A percentile compares a stretch with the other conserved stretches of the same genome.
Conservation (phyloP, 2,329 filamentous ascomycete species). For the Diaporthe ampelina region DNA sequence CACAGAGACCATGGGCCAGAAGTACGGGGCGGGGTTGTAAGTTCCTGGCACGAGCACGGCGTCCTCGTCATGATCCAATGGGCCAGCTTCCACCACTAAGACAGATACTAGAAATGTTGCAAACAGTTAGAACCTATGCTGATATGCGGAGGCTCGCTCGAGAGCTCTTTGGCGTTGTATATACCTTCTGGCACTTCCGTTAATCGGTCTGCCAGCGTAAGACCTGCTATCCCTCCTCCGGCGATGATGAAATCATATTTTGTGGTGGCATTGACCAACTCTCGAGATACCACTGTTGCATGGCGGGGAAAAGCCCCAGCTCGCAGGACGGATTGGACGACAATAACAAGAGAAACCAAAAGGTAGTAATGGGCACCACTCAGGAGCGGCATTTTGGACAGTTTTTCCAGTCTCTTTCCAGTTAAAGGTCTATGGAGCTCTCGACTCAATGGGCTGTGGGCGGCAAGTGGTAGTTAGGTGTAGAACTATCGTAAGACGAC, state of each 20-base stretch:
- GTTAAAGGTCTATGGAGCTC: neutral
- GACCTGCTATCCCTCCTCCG: conserved; percentile 48
- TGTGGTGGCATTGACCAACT: neutral
- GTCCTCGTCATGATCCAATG: conserved; percentile 47
- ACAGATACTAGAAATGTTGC: neutral
- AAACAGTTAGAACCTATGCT: neutral
- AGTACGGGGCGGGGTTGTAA: conserved; percentile 48
- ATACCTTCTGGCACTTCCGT: conserved; percentile 47
- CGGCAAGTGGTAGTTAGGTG: neutral
- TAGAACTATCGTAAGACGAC: neutral
- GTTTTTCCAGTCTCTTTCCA: neutral
- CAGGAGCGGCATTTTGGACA: neutral
- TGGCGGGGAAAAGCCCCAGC: neutral
- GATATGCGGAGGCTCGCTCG: neutral
- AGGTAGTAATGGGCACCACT: too few relatives aligned
- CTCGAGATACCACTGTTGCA: neutral
- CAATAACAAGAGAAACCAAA: neutral
- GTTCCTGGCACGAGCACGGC: conserved; percentile 49
- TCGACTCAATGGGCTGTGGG: neutral
- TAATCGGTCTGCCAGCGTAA: conserved; percentile 48
- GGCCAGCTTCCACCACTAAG: conserved; percentile 35
- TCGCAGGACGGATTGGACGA: neutral
- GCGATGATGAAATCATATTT: conserved; percentile 50
- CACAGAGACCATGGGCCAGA: conserved; percentile 48
- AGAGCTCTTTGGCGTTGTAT: too few relatives aligned